Evolutionary conservation across 345 rosid genomes (phyloP), one percentile per base, ranked within the genome.

Genomic region (Lepidium didymum): DNA sequence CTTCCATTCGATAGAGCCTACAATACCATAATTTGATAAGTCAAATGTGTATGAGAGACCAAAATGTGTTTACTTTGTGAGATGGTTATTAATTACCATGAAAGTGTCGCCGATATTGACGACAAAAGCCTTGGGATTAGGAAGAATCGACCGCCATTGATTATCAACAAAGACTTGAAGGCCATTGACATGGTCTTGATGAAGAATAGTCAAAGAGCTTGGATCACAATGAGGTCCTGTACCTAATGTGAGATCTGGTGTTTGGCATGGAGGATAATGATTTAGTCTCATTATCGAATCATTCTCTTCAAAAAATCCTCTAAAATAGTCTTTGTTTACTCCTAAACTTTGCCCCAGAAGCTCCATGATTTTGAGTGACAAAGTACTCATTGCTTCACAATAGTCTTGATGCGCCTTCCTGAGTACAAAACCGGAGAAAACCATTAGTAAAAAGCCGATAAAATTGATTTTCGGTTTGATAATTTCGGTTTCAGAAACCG

Each of bases 181-280:
- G 35, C 99, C 99, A 18, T 84, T 93, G 34, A 95, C 96, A 72
- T 82, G 86, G 69, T 87, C 99, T 74, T 95, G 99, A 70, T 95
- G 99, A 34, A 95, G 97, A 67, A 95, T 95, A 44, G 99, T 95
- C 76, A 95, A 76, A 54, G 99, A 95, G 37, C 97, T 89, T 35
- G 99, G 99, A 77, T 95, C 99, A 38, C 99, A 89, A 69, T 95
- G 99, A 80, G 99, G 99, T 3, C 99, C 99, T 13, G 99, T 95
- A 64, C 99, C 97, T 57, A 95, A 77, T 7, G 97, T 89, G 15
- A 84, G 88, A 57, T 95, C 96, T 31, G 99, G 97, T 78, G 85
- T 89, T 75, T 84, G 96, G 79, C 99, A 95, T 8, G 90, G 93
- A 3, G 99, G 97, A 37, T 95, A 95, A 81, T 91, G 89, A 56